Base-by-base conservation (phyloP, 331 rosid species). In the Pyracantha coccinea region DNA sequence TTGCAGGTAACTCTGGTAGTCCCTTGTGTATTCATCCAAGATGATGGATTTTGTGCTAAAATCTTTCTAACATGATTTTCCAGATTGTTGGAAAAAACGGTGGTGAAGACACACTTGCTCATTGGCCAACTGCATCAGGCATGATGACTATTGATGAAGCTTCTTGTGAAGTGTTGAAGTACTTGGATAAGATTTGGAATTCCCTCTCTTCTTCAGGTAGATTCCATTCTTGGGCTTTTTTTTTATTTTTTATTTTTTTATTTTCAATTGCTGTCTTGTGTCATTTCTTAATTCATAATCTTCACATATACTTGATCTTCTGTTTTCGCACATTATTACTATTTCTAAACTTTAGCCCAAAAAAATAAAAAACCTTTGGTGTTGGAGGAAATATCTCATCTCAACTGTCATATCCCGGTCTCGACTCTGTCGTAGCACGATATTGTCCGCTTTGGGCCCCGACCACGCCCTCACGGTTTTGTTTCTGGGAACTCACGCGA, bases 71-170 rank as follows among this genome's bases (percentile, higher is more conserved):
- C 62, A 67, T 75, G 75, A 68, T 68, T 80, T 45, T 84, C n/a
- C 76, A 94, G 99, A 85, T 77, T 67, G 85, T 87, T 28, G 97
- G 96, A 63, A 90, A 85, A 78, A 90, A 87, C 82, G 96, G 99
- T 35, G 99, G 99, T 75, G 99, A 91, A 78, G 96, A 94, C 79
- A 92, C 96, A 61, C 97, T 94, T 81, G 85, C 99, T 84, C 99
- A 94, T 76, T 94, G 99, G 99, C 96, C 99, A 25, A 78, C 90
- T 84, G 84, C 91, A 4, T 66, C 83, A 78, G 93, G 96, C 69
- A 83, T 89, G 86, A 86, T 88, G 88, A 86, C 89, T 88, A 85
- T 94, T 81, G 94, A 90, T 73, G 88, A 94, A 78, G 92, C 96
- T 83, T 87, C 92, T 80, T 87, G 95, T 79, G 92, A 90, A 83